Base-by-base conservation (phyloP, 2,329 filamentous ascomycete genomes). In the Nigrospora oryzae region DNA sequence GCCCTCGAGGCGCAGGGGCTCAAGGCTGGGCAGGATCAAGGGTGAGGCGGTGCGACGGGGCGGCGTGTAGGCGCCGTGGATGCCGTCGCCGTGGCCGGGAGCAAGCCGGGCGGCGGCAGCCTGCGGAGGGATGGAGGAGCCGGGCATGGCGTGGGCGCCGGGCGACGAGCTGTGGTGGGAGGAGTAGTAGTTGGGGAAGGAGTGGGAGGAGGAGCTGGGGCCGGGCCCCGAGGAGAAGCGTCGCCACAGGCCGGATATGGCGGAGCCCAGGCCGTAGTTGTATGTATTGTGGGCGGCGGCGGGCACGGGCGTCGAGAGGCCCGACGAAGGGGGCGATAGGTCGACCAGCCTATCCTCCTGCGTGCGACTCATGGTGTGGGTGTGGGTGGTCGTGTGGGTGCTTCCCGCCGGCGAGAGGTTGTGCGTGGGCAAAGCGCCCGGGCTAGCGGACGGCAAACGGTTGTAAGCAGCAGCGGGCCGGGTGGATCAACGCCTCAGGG, bases 1-100 rank as follows among this genome's bases (percentile, higher is more conserved):
- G 34, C 86, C 86, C 17, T 70, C 66, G 33, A 97, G 74, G 5
- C 75, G 71, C 17, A 97, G 67, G 0, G 91, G 88, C 46, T 91
- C 90, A 41, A 97, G 77, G 0, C 90, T 90, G 11, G 91, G 91
- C 2, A 89, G 89, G 53, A 89, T 85, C 63, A 95, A 89, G 2
- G 89, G 89, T 12, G 85, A 89, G 7, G 78, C 75, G 43, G 77
- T 81, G 52, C 86, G 79, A 46, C 71, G 68, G 46, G 75, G 70
- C 51, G 79, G 75, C 19, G 71, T 73, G 63, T 80, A 86, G 49
- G 83, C 74, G 43, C 75, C 74, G 52, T 72, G 69, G 60, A 81
- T 67, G 51, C 74, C 73, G 51, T 75, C 69, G 31, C 65, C 65
- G 39, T 52, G 48, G 40, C 35, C 34, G 39, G 40, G 31, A 30